These are phyloP conservation scores for Suzukiozyma palmioleophila DNA, from an alignment of 1,139 yeast species.

Conservation along the genomic window DNA sequence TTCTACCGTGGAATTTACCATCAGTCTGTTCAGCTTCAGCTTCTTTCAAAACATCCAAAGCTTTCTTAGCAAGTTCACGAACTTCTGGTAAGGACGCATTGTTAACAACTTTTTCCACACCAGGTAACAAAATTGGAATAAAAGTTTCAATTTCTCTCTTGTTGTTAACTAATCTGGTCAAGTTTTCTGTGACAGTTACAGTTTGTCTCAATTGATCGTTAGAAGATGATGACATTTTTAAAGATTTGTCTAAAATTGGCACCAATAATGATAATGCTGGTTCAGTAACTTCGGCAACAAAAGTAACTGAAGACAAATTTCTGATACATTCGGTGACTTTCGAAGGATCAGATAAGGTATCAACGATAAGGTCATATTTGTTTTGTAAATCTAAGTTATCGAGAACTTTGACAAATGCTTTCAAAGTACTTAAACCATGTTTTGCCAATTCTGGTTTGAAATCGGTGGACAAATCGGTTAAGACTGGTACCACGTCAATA, in stretches of 20 bases:
- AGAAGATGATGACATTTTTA: slow-evolving; percentile 83
- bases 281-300: slow-evolving; percentile 97
- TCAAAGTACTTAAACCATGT: slow-evolving; percentile 69
- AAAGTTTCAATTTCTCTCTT: slow-evolving; percentile 85
- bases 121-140: slow-evolving; percentile 84
- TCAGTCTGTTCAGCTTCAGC: slow-evolving; percentile 68
- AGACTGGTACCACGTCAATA: slow-evolving; percentile 72
- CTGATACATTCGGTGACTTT: slow-evolving; percentile 88
- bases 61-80: slow-evolving; percentile 87
- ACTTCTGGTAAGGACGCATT: slow-evolving; percentile 96
- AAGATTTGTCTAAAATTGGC: slow-evolving; percentile 88
- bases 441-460: slow-evolving; percentile 94
- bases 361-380: slow-evolving; percentile 79
- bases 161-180: slow-evolving; percentile 92
- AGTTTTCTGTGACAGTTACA: slow-evolving; percentile 91
- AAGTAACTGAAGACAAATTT: slow-evolving; percentile 87
- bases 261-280: slow-evolving; percentile 87
- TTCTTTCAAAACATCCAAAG: slow-evolving; percentile 72
- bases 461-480: slow-evolving; percentile 88
- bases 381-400: slow-evolving; percentile 91
- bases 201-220: slow-evolving; percentile 97
- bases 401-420: slow-evolving; percentile 70
- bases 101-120: slow-evolving; percentile 80
- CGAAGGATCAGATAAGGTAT: slow-evolving; percentile 84
- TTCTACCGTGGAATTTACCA: slow-evolving; percentile 74